A percentile compares a stretch with the other conserved stretches of the same genome.
These are phyloP conservation scores for Scheffersomyces coipomensis DNA, from an alignment of 805 yeast species.

Conservation along the genomic window DNA sequence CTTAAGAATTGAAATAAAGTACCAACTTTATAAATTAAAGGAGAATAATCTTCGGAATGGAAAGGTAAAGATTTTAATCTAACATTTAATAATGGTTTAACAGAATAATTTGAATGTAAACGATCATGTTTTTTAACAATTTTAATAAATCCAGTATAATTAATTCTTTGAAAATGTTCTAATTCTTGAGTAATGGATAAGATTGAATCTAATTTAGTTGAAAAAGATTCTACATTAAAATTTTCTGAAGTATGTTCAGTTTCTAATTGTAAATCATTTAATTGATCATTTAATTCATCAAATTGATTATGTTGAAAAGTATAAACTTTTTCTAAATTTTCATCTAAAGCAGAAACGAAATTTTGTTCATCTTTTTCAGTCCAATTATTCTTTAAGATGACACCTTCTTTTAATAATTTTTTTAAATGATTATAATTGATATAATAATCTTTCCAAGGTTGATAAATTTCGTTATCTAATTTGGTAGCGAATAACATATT, in stretches of 20 bases:
- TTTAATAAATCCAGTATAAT: conserved; percentile 92
- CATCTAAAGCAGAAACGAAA: conserved; percentile 66
- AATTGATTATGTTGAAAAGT: conserved; percentile 68
- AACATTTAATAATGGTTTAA: conserved; percentile 83
- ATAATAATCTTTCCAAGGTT: conserved; percentile 83
- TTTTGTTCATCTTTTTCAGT: conserved; percentile 67
- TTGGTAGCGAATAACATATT: conserved; percentile 85
- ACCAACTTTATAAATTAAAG: conserved; percentile 79
- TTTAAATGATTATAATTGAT: conserved; percentile 65
- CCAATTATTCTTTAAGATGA: conserved; percentile 52
- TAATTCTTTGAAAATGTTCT: conserved; percentile 86
- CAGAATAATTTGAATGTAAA: conserved; percentile 83
- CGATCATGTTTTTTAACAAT: conserved; percentile 96
- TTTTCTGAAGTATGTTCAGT: conserved; percentile 38
- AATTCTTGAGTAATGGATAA: conserved; percentile 77
- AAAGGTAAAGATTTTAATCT: conserved; percentile 85
- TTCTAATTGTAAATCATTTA: conserved; percentile 61
- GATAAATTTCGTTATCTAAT: conserved; percentile 74
- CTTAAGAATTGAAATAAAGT: conserved; percentile 78
- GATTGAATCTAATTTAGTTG: conserved; percentile 67
- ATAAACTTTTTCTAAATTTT: conserved; percentile 74
- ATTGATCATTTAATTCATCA: conserved; percentile 61
- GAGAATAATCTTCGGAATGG: conserved; percentile 93
- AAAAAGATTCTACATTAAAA: conserved; percentile 63
- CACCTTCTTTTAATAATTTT: conserved; percentile 67